Percentiles rank a stretch among this genome's conserved stretches.
phyloP scores from a whole-genome alignment of 805 yeast species.

The Scheffersomyces coipomensis region DNA sequence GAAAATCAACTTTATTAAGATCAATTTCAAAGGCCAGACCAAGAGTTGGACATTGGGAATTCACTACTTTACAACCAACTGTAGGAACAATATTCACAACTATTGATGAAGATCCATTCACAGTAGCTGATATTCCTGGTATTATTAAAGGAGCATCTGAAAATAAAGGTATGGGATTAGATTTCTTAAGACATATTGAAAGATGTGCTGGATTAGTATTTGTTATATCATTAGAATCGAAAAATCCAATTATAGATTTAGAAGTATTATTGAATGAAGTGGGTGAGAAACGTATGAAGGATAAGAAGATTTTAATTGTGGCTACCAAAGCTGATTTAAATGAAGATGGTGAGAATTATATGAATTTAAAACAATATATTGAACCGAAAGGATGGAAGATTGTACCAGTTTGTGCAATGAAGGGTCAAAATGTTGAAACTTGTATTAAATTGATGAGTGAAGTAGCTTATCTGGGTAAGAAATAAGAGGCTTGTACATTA shows the following conservation, averaged over 20 bases:
- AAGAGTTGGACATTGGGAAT: conserved; percentile 93
- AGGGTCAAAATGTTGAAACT: conserved; percentile 67
- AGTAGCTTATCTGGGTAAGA: conserved; percentile 27
- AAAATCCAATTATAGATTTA: conserved; percentile 67
- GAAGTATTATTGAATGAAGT: conserved; percentile 65
- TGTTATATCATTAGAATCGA: conserved; percentile 73
- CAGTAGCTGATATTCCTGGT: conserved; percentile 98
- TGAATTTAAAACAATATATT: conserved; percentile 44
- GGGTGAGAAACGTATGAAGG: conserved; percentile 58
- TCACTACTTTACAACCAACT: conserved; percentile 89
- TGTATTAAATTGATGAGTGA: conserved; percentile 73
- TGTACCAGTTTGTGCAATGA: conserved; percentile 82
- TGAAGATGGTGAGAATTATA: conserved; percentile 49
- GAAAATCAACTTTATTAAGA: conserved; percentile 84
- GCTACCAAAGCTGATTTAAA: conserved; percentile 93
- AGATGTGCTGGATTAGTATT: conserved; percentile 87
- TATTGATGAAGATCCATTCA: conserved; percentile 66
- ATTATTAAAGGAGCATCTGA: conserved; percentile 83
- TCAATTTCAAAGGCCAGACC: conserved; percentile 90
- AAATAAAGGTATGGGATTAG: conserved; percentile 91
- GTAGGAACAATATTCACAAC: conserved; percentile 80
- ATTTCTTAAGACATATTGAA: conserved; percentile 88
- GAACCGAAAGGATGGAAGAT: conserved; percentile 55
- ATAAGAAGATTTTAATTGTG: conserved; percentile 68
- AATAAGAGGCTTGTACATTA: not conserved